Conservation (phyloP, 1,139 yeast species). For the Kluyveromyces sp. region DNA sequence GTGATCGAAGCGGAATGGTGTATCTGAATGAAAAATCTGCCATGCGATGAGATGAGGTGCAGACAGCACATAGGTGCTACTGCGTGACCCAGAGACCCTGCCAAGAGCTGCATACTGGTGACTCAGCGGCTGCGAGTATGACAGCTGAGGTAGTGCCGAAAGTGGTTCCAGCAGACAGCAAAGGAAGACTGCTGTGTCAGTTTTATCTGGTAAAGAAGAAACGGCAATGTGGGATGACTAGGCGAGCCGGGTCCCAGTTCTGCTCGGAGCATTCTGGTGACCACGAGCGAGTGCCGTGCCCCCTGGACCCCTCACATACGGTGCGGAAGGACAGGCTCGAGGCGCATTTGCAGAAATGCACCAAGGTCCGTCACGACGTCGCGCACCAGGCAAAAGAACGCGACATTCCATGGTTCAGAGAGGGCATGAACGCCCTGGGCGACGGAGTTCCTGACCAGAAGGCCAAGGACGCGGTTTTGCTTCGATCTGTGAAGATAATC, state of each 20-base stretch:
- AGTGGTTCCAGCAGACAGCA: slow-evolving; percentile 1
- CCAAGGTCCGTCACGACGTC: slow-evolving; percentile 35
- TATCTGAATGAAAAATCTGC: background rate
- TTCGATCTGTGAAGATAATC: slow-evolving; percentile 34
- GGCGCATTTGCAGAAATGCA: slow-evolving; percentile 59
- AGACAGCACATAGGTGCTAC: too few species aligned
- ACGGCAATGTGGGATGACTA: slow-evolving; percentile 29
- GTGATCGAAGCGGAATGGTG: background rate
- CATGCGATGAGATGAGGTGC: background rate
- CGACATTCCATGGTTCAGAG: slow-evolving; percentile 20
- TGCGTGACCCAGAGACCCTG: too few species aligned
- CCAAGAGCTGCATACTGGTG: too few species aligned
- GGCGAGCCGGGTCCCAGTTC: slow-evolving; percentile 13
- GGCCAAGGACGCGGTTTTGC: slow-evolving; percentile 8
- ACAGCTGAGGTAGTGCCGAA: slow-evolving; percentile 3
- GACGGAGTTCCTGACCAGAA: background rate
- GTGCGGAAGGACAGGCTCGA: slow-evolving; percentile 55
- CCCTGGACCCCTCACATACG: slow-evolving; percentile 68
- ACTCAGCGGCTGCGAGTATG: background rate
- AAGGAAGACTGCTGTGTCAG: slow-evolving; percentile 19
- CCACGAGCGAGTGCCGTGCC: slow-evolving; percentile 48
- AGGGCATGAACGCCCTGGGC: slow-evolving; percentile 20
- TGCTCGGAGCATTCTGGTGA: slow-evolving; percentile 24
- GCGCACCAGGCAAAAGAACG: slow-evolving; percentile 37
- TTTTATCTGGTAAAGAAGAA: slow-evolving; percentile 21